A percentile compares a stretch with the other conserved stretches of the same genome.
Conservation (phyloP, 176 grass and related monocot species). For the Raddia guianensis region DNA sequence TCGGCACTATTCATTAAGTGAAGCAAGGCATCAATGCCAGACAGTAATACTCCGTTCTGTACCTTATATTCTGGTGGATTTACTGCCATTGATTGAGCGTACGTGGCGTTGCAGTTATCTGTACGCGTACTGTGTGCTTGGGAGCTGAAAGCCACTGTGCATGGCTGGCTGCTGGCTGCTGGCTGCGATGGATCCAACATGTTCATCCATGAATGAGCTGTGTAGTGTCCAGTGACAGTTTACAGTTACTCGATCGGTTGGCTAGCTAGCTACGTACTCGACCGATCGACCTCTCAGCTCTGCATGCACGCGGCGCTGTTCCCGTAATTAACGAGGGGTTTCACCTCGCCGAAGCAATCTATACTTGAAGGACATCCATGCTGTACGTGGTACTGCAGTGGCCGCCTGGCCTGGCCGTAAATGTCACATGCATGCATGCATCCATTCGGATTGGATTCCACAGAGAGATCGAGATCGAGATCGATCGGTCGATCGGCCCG, state of each 20-base stretch:
- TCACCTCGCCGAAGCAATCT: no score
- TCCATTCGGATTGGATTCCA: no score
- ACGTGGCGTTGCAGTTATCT: conserved; percentile 9
- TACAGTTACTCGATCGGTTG: neutral
- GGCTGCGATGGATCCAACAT: neutral
- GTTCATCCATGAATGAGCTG: neutral
- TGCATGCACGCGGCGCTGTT: no score
- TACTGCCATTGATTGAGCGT: conserved; percentile 33
- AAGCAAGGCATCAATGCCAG: conserved; percentile 27
- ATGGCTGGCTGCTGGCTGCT: neutral
- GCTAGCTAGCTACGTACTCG: no score
- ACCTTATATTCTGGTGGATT: conserved; percentile 41
- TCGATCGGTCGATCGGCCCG: no score
- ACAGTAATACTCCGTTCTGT: neutral
- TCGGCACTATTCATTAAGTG: conserved; percentile 31
- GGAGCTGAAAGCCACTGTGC: neutral
- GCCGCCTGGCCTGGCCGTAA: no score
- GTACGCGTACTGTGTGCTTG: conserved; percentile 33
- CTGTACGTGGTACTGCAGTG: no score
- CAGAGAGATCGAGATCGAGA: no score
- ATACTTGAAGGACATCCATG: no score
- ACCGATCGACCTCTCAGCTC: no score
- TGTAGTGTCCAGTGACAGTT: neutral
- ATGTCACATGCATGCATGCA: neutral
- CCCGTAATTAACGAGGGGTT: no score